Evolutionary conservation across 345 rosid genomes (phyloP).

Genomic region (Geranium rotundifolium): DNA sequence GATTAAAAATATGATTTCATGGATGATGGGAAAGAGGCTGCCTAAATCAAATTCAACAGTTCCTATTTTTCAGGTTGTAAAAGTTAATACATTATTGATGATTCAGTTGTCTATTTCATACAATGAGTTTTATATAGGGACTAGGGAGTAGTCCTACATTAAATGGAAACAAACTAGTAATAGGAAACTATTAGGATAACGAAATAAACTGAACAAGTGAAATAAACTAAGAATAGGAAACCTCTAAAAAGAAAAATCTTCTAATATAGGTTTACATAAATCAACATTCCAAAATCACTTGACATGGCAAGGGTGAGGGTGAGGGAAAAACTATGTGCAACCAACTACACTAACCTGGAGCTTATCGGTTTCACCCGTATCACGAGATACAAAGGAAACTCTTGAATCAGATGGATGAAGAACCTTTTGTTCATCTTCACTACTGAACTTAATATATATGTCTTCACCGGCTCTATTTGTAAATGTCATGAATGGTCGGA

Average conservation of each 20-base stretch:
- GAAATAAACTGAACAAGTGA: no score
- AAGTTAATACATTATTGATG: no score
- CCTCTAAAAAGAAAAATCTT: no score
- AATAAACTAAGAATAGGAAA: no score
- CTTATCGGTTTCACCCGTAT: constrained; percentile 46
- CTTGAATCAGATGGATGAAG: constrained; percentile 74
- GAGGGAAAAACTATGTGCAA: not conserved
- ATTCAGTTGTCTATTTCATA: no score
- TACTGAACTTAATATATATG: constrained; percentile 51
- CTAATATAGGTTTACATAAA: not conserved
- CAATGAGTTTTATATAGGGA: no score
- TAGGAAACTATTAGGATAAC: no score
- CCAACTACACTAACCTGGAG: constrained; percentile 54
- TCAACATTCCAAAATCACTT: not conserved
- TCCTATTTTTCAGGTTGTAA: not conserved
- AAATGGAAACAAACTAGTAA: no score
- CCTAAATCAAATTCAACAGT: not conserved
- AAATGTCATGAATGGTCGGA: constrained; percentile 90
- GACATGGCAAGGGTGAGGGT: not conserved
- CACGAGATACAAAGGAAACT: constrained; percentile 47
- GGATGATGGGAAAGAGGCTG: no score
- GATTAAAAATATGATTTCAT: no score
- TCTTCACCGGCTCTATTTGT: constrained; percentile 88
- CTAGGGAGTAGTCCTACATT: no score
- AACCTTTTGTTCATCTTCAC: constrained; percentile 69